These are phyloP conservation scores for Sporobolomyces roseus DNA, from an alignment of 768 basidiomycete species.

Conservation along the genomic window DNA sequence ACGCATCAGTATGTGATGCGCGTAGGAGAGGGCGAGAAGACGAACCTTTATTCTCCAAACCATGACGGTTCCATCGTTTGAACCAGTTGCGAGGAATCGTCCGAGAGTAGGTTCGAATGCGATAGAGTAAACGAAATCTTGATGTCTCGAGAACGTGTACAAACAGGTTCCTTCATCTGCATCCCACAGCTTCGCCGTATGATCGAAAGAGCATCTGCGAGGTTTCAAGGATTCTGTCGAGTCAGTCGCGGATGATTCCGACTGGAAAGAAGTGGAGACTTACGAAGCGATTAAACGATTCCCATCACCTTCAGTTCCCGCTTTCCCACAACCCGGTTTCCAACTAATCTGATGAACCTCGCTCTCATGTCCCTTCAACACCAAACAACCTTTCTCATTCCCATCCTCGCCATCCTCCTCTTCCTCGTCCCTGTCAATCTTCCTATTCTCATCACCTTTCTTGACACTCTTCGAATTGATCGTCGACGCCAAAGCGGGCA, in stretches of 20 bases:
- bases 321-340: slow-evolving; percentile 28
- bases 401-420: no score
- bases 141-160: slow-evolving; percentile 67
- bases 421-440: slow-evolving; percentile 33
- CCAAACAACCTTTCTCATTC: slow-evolving; percentile 17
- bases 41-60: slow-evolving; percentile 67
- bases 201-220: slow-evolving; percentile 75
- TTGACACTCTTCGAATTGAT: slow-evolving; percentile 8
- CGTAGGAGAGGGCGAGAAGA: slow-evolving; percentile 16
- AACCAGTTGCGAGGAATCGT: slow-evolving; percentile 66
- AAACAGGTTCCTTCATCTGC: slow-evolving; percentile 70
- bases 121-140: slow-evolving; percentile 66
- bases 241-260: no score
- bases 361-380: slow-evolving; percentile 41
- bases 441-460: slow-evolving; percentile 11
- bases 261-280: no score
- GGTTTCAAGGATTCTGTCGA: no score
- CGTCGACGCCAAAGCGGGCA: slow-evolving; percentile 19
- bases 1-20: neutral
- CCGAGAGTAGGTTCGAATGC: slow-evolving; percentile 69
- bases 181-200: slow-evolving; percentile 77
- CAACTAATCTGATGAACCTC: slow-evolving; percentile 44
- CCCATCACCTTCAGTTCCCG: slow-evolving; percentile 5
- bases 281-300: slow-evolving; percentile 41
- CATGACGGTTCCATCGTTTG: slow-evolving; percentile 71